Conservation (phyloP, 805 yeast genomes). For the Candida coquimbonensis region DNA sequence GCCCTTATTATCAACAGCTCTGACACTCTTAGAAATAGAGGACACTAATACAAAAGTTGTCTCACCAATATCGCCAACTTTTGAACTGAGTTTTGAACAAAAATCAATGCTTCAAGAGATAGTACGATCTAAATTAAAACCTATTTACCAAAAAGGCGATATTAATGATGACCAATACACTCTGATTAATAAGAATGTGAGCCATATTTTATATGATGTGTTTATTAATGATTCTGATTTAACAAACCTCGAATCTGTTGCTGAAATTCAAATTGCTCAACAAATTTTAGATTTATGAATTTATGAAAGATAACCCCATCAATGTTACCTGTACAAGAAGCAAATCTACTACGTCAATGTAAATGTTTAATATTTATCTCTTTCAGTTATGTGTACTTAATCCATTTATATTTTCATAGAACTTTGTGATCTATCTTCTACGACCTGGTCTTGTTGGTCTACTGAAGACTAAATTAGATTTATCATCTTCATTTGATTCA, state of each 20-base stretch:
- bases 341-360: neutral
- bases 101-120: slow-evolving; percentile 51
- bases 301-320: neutral
- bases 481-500: slow-evolving; percentile 10
- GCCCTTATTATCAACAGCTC: slow-evolving; percentile 9
- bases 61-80: slow-evolving; percentile 2
- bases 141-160: slow-evolving; percentile 34
- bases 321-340: neutral
- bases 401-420: too few species aligned
- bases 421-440: slow-evolving; percentile 24
- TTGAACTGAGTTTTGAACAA: slow-evolving; percentile 29
- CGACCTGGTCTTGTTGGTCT: slow-evolving; percentile 73
- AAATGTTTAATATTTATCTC: neutral
- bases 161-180: slow-evolving; percentile 43
- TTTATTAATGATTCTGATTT: slow-evolving; percentile 14
- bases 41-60: neutral
- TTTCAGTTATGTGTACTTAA: too few species aligned
- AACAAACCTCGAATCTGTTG: slow-evolving; percentile 12
- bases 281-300: slow-evolving; percentile 4
- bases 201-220: slow-evolving; percentile 47
- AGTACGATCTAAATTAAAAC: slow-evolving; percentile 46
- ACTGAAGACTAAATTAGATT: slow-evolving; percentile 32
- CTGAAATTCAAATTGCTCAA: slow-evolving; percentile 9
- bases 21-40: slow-evolving; percentile 1
- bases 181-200: slow-evolving; percentile 51